Percentiles rank a stretch among this genome's conserved stretches.
These are phyloP conservation scores for Helichrysum umbraculigerum DNA, from an alignment of 129 eudicot species.

Conservation along the genomic window DNA sequence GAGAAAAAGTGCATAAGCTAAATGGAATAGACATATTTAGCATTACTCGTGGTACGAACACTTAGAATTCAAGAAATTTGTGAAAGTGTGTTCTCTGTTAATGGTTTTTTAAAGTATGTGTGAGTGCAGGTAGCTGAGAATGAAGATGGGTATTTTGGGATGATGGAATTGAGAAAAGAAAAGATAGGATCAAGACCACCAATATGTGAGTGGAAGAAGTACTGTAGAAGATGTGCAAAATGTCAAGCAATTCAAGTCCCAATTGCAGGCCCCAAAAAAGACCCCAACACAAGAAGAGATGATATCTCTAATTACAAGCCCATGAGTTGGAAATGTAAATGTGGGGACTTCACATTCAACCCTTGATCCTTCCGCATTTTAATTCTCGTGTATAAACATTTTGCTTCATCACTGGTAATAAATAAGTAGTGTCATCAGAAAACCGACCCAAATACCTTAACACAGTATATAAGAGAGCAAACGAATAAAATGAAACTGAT, in stretches of 20 bases:
- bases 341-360: slow-evolving; percentile 22
- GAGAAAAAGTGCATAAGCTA: too few species aligned
- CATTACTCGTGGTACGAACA: too few species aligned
- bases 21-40: too few species aligned
- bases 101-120: background rate
- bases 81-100: too few species aligned
- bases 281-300: slow-evolving; percentile 12
- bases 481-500: background rate
- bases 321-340: slow-evolving; percentile 28
- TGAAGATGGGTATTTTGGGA: background rate
- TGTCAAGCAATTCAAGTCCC: slow-evolving; percentile 29
- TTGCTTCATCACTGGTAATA: background rate
- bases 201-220: slow-evolving; percentile 19
- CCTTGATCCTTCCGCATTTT: background rate
- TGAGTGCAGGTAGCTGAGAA: background rate
- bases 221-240: slow-evolving; percentile 17
- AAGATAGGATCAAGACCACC: slow-evolving; percentile 27
- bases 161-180: background rate
- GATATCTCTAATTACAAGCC: slow-evolving; percentile 26
- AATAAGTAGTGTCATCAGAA: background rate
- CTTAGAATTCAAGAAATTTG: too few species aligned
- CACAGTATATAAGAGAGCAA: background rate
- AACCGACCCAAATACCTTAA: background rate
- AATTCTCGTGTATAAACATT: background rate
- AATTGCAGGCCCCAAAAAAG: background rate